These are phyloP conservation scores for Coniferiporia sulphurascens DNA, from an alignment of 1,284 basidiomycete genomes.

Conservation along the genomic window DNA sequence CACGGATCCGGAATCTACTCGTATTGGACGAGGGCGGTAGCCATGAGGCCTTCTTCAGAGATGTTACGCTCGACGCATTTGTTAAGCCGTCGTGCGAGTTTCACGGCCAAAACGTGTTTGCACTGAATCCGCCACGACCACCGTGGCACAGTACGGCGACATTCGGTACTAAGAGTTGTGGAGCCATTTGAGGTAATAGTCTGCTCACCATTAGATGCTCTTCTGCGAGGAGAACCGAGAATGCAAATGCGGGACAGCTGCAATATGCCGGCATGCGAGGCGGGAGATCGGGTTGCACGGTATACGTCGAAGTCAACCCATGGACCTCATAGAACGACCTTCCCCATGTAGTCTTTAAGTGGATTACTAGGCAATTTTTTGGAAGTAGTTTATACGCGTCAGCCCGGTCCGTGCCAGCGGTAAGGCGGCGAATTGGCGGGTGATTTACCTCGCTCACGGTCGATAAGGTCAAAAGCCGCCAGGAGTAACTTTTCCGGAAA, in stretches of 20 bases:
- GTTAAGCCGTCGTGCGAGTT: slow-evolving; percentile 49
- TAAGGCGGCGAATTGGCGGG: neutral
- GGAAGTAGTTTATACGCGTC: neutral
- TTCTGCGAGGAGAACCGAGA: slow-evolving; percentile 52
- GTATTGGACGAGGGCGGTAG: neutral
- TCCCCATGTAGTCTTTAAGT: slow-evolving; percentile 52
- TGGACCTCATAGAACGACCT: slow-evolving; percentile 58
- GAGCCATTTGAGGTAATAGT: neutral
- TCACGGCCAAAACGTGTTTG: slow-evolving; percentile 69
- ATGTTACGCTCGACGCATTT: slow-evolving; percentile 46
- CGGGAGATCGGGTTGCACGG: slow-evolving; percentile 52
- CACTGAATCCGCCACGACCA: slow-evolving; percentile 41
- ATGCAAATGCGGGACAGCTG: slow-evolving; percentile 68
- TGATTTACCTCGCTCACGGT: slow-evolving; percentile 52
- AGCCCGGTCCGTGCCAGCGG: no score
- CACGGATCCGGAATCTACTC: neutral
- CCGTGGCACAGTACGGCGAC: neutral
- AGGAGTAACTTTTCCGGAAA: slow-evolving; percentile 58
- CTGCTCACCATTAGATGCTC: slow-evolving; percentile 58
- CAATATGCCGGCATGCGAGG: slow-evolving; percentile 49
- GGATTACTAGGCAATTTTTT: slow-evolving; percentile 45
- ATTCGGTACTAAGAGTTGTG: neutral
- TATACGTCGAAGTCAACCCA: slow-evolving; percentile 58
- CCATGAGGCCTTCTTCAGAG: slow-evolving; percentile 19
- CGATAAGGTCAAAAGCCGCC: slow-evolving; percentile 68